Conservation (phyloP, 1,284 basidiomycete genomes). For the Sporisorium reilianum region DNA sequence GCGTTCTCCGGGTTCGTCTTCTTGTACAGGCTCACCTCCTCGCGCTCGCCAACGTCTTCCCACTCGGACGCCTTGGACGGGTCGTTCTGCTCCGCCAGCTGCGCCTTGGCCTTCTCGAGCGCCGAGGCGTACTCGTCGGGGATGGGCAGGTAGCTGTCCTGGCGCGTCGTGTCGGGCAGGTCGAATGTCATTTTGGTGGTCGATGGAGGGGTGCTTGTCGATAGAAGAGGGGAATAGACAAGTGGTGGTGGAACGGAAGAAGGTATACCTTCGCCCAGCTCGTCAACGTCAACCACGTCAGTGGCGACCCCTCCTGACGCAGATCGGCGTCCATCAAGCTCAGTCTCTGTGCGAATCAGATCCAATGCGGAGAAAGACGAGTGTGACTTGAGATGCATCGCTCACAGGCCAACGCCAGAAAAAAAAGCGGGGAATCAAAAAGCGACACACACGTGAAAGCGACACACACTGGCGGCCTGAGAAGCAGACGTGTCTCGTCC, state of each 20-base stretch:
- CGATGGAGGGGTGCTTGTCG: background rate
- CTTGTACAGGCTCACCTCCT: conserved; percentile 59
- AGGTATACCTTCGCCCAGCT: background rate
- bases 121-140: conserved; percentile 52
- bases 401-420: conserved; percentile 1
- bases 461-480: too few relatives aligned
- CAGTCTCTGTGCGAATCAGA: background rate
- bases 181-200: conserved; percentile 56
- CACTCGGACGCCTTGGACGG: conserved; percentile 51
- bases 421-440: conserved; percentile 1
- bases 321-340: background rate
- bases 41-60: conserved; percentile 58
- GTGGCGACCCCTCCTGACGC: background rate
- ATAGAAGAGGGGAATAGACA: background rate
- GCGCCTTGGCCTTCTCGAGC: conserved; percentile 51
- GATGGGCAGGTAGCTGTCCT: conserved; percentile 39
- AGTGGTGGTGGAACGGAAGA: background rate
- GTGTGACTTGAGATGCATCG: background rate
- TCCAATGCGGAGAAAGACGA: background rate
- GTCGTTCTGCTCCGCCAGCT: conserved; percentile 45
- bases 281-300: background rate
- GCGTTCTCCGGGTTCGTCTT: conserved; percentile 58
- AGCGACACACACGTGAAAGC: conserved; percentile 5
- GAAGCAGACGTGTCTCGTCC: background rate
- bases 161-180: conserved; percentile 37